Evolutionary conservation across 495 filamentous ascomycete species (phyloP).

Genomic region (Trichoderma virens): DNA sequence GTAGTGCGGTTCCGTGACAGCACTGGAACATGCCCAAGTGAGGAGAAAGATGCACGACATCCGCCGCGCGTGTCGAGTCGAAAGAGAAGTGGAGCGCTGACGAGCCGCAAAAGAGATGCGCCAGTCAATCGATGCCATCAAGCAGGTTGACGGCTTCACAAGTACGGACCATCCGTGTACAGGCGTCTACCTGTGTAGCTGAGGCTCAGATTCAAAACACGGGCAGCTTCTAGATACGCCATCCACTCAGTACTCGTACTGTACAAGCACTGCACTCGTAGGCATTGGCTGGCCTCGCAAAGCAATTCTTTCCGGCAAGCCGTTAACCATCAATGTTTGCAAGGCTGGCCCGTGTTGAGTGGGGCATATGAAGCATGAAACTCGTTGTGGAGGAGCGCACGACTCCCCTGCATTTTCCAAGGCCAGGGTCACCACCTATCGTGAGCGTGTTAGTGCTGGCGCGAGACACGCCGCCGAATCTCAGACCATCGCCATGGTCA

Average conservation of each 20-base stretch:
- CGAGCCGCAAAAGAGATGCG: neutral
- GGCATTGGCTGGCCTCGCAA: no score
- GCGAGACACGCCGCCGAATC: conserved; percentile 3
- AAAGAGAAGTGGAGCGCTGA: neutral
- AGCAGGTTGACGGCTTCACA: neutral
- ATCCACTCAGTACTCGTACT: no score
- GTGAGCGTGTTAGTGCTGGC: neutral
- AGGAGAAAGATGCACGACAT: neutral
- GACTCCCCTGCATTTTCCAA: neutral
- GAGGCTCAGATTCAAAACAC: no score
- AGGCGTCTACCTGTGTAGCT: neutral
- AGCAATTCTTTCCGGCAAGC: no score
- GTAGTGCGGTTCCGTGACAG: neutral
- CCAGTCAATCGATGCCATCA: neutral
- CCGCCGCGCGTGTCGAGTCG: neutral
- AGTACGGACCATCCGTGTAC: neutral
- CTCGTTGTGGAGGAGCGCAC: neutral
- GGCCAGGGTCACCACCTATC: neutral
- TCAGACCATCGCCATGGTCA: neutral
- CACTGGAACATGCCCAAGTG: neutral
- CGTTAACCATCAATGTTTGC: neutral
- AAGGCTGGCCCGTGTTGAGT: neutral
- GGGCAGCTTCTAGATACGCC: no score
- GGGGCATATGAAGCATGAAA: conserved; percentile 4
- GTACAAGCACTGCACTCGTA: no score